Base-by-base conservation (phyloP, 2,329 filamentous ascomycete genomes). In the Metarhizium robertsii region DNA sequence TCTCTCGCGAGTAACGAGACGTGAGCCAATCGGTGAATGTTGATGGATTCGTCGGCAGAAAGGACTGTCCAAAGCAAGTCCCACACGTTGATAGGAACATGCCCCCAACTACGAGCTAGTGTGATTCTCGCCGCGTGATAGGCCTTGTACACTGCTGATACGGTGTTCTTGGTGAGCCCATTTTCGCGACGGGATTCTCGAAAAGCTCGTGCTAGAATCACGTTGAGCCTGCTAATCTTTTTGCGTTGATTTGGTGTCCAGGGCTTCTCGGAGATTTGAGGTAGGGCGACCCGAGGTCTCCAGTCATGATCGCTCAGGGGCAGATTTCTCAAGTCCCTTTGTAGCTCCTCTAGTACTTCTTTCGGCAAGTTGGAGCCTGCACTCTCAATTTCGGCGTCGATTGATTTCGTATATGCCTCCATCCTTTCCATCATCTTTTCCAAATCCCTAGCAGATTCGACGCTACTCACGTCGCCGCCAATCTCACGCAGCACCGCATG, bases 41-140 rank as follows among this genome's bases (percentile, higher is more conserved):
- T 78, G 38, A 73, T 59, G 10, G 70, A 66, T 46, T 80, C 74
- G 7, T 79, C 72, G 48, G 76, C 75, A 1, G 83, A 80, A 47
- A 86, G 72, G 2, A 81, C 69, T 34, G 77, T 72, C 87, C 87
- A 92, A 8, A 92, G 67, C 2, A 83, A 66, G n/a, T 79, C 71
- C 81, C 87, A 87, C 4, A 81, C 76, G 16, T 79, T 75, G 10
- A 74, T 64, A 0, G 86, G 80, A n/a, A 91, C 76, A 34, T 75
- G 74, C 40, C 74, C 67, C 70, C 83, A 78, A 10, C 71, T 66
- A 20, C 69, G 69, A 1, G 74, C 68, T 46, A 84, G 68, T 6
- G 69, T 65, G 14, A 68, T 67, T 11, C 78, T 71, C 2, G 76
- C 75, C 0, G 70, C 67, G 50, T 74, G 72, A 62, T 84, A 84